These are phyloP conservation scores for Pichia sp. DNA, from an alignment of 1,139 yeast species.

Conservation along the genomic window DNA sequence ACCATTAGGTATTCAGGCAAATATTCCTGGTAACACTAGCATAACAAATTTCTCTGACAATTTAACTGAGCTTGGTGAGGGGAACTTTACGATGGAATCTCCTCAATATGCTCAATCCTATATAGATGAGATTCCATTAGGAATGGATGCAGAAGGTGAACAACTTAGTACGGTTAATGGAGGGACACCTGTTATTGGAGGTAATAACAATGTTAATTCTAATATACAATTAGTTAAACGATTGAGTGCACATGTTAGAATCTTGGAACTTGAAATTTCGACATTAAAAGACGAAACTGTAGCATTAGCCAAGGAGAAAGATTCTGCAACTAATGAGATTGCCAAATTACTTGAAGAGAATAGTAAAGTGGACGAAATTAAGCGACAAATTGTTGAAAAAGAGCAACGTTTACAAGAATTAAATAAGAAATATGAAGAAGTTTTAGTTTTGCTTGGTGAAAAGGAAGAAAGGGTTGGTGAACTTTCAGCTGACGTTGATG, in stretches of 20 bases:
- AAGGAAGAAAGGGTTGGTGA: constrained; percentile 84
- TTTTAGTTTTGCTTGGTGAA: constrained; percentile 77
- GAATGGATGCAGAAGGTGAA: constrained; percentile 22
- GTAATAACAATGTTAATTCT: constrained; percentile 17
- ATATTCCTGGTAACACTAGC: constrained; percentile 2
- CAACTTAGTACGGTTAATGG: constrained; percentile 16
- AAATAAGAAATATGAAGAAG: constrained; percentile 45
- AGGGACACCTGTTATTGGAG: constrained; percentile 6
- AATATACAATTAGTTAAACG: constrained; percentile 63
- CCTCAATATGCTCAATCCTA: neutral
- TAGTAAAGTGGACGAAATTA: constrained; percentile 37
- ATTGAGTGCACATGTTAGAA: constrained; percentile 66
- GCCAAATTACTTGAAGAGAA: constrained; percentile 50
- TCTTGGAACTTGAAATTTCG: constrained; percentile 70
- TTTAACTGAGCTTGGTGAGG: neutral
- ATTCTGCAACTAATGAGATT: constrained; percentile 60
- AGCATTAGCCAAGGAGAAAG: constrained; percentile 50
- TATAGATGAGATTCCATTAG: constrained; percentile 14
- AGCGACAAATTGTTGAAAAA: constrained; percentile 32
- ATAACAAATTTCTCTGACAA: constrained; percentile 3
- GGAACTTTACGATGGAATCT: neutral
- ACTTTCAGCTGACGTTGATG: constrained; percentile 78
- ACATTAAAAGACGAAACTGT: constrained; percentile 59
- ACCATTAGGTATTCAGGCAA: constrained; percentile 9
- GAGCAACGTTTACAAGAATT: constrained; percentile 34